Conservation (phyloP, 148 eudicot genomes). For the Nepenthes gracilis region DNA sequence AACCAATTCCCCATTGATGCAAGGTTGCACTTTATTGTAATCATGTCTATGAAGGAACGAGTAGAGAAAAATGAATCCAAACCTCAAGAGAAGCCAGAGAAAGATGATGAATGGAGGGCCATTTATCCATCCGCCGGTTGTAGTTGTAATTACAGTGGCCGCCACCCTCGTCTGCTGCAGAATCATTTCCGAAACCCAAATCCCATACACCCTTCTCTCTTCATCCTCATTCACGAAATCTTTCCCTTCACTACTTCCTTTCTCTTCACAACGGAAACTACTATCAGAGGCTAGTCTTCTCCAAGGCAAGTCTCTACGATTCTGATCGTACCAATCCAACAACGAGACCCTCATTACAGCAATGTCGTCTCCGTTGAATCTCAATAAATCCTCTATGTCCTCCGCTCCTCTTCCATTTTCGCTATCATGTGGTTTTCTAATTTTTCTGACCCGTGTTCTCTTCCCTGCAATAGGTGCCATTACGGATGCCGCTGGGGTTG, state of each 20-base stretch:
- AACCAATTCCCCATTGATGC: too few relatives aligned
- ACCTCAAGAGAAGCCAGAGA: slow-evolving; percentile 84
- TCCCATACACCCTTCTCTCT: slow-evolving; percentile 70
- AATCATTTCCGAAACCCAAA: slow-evolving; percentile 78
- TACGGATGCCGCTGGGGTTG: too few relatives aligned
- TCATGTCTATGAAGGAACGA: background rate
- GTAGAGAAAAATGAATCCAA: background rate
- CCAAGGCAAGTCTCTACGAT: slow-evolving; percentile 88
- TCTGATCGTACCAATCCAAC: slow-evolving; percentile 74
- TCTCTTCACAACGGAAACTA: slow-evolving; percentile 5
- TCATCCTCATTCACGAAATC: background rate
- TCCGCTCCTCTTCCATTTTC: slow-evolving; percentile 4
- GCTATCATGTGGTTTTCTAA: too few relatives aligned
- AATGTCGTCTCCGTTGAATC: slow-evolving; percentile 34
- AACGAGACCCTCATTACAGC: slow-evolving; percentile 58
- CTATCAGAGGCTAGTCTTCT: slow-evolving; percentile 18
- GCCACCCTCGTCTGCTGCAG: slow-evolving; percentile 41
- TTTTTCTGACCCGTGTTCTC: too few relatives aligned
- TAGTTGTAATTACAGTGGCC: slow-evolving; percentile 59
- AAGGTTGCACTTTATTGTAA: background rate
- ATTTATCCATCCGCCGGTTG: slow-evolving; percentile 74
- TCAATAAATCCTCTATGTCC: slow-evolving; percentile 69
- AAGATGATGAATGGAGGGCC: slow-evolving; percentile 77
- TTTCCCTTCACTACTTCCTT: background rate
- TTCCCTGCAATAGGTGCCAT: too few relatives aligned